These are phyloP conservation scores for Silene noctiflora DNA, from an alignment of 179 eudicot genomes.

Conservation along the genomic window DNA sequence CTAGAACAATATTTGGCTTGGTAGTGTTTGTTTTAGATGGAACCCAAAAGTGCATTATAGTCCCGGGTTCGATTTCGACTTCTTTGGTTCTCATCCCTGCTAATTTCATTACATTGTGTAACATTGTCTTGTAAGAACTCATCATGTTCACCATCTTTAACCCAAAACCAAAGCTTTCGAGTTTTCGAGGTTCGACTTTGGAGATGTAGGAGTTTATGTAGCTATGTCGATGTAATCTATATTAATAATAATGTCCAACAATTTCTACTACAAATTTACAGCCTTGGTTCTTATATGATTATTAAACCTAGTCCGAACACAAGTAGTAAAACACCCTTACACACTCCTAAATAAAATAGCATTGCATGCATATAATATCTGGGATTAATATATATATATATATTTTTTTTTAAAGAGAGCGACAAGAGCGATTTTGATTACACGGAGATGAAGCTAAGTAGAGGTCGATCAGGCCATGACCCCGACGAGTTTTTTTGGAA, in stretches of 20 bases:
- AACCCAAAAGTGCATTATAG: slow-evolving; percentile 36
- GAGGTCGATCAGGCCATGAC: too few relatives aligned
- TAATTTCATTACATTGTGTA: slow-evolving; percentile 28
- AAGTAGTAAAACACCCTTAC: neutral
- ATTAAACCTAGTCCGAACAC: neutral
- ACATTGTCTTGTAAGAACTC: slow-evolving; percentile 9
- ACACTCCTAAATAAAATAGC: neutral
- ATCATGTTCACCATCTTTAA: slow-evolving; percentile 40
- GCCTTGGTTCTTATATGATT: neutral
- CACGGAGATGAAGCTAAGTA: too few relatives aligned
- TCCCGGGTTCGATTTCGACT: slow-evolving; percentile 36
- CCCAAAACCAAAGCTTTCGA: neutral
- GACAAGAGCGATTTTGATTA: too few relatives aligned
- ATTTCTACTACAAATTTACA: neutral
- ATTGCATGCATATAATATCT: too few relatives aligned
- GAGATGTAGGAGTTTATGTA: neutral
- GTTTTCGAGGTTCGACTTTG: neutral
- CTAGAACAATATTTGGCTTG: slow-evolving; percentile 13
- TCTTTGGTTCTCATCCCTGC: slow-evolving; percentile 28
- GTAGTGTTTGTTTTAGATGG: neutral
- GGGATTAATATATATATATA: too few relatives aligned
- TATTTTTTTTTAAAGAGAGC: too few relatives aligned
- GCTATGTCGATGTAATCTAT: too few relatives aligned
- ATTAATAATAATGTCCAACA: neutral
- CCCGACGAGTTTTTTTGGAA: too few relatives aligned